Conservation (phyloP, 1,284 basidiomycete genomes). For the Cryptococcus sp. region DNA sequence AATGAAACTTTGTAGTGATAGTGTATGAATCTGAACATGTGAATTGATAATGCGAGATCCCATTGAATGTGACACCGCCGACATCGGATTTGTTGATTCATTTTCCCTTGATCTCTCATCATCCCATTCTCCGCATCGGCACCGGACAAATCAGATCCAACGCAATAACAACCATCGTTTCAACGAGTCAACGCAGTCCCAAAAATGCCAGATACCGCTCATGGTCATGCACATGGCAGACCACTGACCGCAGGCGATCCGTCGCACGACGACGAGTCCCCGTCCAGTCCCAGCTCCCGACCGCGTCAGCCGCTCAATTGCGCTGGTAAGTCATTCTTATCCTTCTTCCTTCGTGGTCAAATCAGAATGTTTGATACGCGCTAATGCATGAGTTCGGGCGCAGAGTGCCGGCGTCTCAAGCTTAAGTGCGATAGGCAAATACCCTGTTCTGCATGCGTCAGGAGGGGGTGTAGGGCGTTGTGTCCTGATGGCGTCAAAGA, state of each 20-base stretch:
- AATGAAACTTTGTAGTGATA: not conserved
- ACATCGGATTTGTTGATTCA: not conserved
- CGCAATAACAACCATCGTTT: too few relatives aligned
- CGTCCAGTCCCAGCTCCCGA: conserved; percentile 1
- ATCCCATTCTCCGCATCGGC: too few relatives aligned
- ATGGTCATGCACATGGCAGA: too few relatives aligned
- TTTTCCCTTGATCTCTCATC: not conserved
- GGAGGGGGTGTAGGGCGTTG: conserved; percentile 35
- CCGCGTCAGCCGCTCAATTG: conserved; percentile 21
- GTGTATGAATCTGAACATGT: too few relatives aligned
- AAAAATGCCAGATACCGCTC: too few relatives aligned
- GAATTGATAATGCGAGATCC: too few relatives aligned
- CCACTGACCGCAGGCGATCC: too few relatives aligned
- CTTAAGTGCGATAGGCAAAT: conserved; percentile 39
- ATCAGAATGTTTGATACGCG: not conserved
- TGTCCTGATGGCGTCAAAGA: conserved; percentile 37
- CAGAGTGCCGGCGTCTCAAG: conserved; percentile 34
- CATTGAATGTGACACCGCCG: too few relatives aligned
- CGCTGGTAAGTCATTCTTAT: conserved; percentile 12
- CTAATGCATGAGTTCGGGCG: not conserved
- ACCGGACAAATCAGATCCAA: too few relatives aligned
- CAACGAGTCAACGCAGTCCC: too few relatives aligned
- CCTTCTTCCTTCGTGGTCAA: not conserved
- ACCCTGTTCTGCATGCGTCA: conserved; percentile 42
- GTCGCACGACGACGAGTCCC: not conserved